Evolutionary conservation across 371 early-diverging fungal species (phyloP), one percentile per base, ranked within the genome.

Genomic region (Apophysomyces ossiformis): DNA sequence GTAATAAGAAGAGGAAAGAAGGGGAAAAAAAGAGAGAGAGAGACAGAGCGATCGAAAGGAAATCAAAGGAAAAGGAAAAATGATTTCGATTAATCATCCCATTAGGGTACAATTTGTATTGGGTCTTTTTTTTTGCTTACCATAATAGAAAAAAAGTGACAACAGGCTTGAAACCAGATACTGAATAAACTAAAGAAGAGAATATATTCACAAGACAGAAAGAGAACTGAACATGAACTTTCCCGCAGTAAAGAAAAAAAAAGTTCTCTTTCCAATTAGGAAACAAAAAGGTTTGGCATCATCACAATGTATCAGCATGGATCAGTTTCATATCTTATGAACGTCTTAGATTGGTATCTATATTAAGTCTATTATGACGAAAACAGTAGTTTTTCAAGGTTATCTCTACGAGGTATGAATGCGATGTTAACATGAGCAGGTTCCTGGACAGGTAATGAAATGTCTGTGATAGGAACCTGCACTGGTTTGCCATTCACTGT

Each of bases 401-500:
- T 50, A n/a, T 50, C 21, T 21, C 54, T n/a, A 21, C 54, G 54
- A 18, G 16, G 54, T 50, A 21, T 5, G 26, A 21, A 21, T 26
- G 54, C 21, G 1, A 21, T 32, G 21, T 21, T 21, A 18, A 18
- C 54, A 32, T 50, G 54, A 50, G 16, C 21, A 50, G 54, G 54
- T 50, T 50, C 21, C 54, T 50, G 54, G 21, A 50, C 47, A 50
- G 54, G 54, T 2, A 50, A 50, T 4, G 21, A 5, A 21, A 50
- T 50, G 54, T 50, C 54, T 21, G 21, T 50, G 54, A 50, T 50
- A 26, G 54, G 54, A 21, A 50, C 18, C 18, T 47, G 21, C 21
- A 50, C 4, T 26, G 13, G 1, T 41, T 41, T 41, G 41, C 41
- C 41, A 41, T 41, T 5, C 13, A 41, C 4, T 41, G 8, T 50